These are phyloP conservation scores for Claviceps digitariae DNA, from an alignment of 2,329 filamentous ascomycete genomes.

Conservation along the genomic window DNA sequence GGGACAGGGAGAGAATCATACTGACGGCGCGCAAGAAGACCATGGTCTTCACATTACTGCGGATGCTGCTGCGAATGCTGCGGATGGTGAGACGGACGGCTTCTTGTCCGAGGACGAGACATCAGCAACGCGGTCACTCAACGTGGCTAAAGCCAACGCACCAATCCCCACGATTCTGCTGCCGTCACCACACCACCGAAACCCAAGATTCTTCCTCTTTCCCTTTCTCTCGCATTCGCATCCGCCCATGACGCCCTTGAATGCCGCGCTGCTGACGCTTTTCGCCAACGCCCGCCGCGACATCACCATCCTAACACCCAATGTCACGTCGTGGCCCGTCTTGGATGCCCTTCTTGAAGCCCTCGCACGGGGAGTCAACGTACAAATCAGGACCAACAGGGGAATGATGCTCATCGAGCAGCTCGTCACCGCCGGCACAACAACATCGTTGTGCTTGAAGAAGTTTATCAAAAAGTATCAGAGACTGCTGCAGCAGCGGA, in stretches of 20 bases:
- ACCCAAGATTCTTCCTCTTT: constrained; percentile 48
- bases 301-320: constrained; percentile 65
- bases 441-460: constrained; percentile 50
- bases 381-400: constrained; percentile 53
- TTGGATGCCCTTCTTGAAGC: constrained; percentile 47
- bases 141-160: constrained; percentile 8
- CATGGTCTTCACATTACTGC: background rate
- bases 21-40: background rate
- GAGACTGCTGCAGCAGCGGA: constrained; percentile 9
- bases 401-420: constrained; percentile 69
- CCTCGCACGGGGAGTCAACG: constrained; percentile 50
- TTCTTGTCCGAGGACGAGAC: constrained; percentile 6
- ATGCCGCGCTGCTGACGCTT: constrained; percentile 47
- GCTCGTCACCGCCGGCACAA: constrained; percentile 64
- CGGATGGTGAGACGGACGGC: constrained; percentile 4
- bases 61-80: background rate
- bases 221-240: constrained; percentile 36
- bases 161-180: constrained; percentile 47
- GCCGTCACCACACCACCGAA: constrained; percentile 59
- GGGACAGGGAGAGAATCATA: background rate
- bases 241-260: constrained; percentile 53
- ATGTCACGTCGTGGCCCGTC: constrained; percentile 56
- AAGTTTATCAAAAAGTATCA: constrained; percentile 44
- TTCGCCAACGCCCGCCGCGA: constrained; percentile 41
- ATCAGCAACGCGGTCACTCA: constrained; percentile 18